A percentile compares a stretch with the other conserved stretches of the same genome.
Conservation (phyloP, 2,329 filamentous ascomycete species). For the Arthrobotrys megalospora region DNA sequence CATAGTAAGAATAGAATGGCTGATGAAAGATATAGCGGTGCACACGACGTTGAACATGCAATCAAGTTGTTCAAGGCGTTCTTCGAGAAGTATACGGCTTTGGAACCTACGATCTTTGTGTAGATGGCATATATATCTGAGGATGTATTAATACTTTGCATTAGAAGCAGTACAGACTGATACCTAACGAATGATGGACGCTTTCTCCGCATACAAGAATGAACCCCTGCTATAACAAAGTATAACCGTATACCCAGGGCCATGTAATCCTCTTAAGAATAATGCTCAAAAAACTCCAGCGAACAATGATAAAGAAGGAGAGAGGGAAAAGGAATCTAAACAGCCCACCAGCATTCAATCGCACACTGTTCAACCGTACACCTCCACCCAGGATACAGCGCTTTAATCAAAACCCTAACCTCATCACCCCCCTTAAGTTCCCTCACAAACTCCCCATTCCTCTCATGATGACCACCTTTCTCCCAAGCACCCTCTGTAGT, state of each 20-base stretch:
- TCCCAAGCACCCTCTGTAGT: slow-evolving; percentile 30
- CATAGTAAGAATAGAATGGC: not conserved
- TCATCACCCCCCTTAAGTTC: slow-evolving; percentile 54
- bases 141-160: not conserved
- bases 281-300: slow-evolving; percentile 4
- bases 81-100: slow-evolving; percentile 84
- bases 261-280: not conserved
- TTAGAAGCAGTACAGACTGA: slow-evolving; percentile 14
- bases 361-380: slow-evolving; percentile 59
- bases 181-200: not conserved
- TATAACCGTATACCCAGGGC: not conserved
- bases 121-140: not conserved
- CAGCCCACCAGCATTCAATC: slow-evolving; percentile 61
- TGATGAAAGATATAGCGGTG: slow-evolving; percentile 73
- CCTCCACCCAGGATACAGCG: slow-evolving; percentile 61
- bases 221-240: slow-evolving; percentile 1
- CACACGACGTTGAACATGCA: slow-evolving; percentile 87
- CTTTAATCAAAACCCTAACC: slow-evolving; percentile 59
- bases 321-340: slow-evolving; percentile 40
- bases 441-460: slow-evolving; percentile 49
- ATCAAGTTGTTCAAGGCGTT: slow-evolving; percentile 90
- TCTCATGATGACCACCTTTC: slow-evolving; percentile 26
- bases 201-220: not conserved
- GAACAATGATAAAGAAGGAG: slow-evolving; percentile 30
- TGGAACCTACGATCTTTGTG: slow-evolving; percentile 86